These are phyloP conservation scores for Stagonosporopsis vannaccii DNA, from an alignment of 2,329 filamentous ascomycete species.

Conservation along the genomic window DNA sequence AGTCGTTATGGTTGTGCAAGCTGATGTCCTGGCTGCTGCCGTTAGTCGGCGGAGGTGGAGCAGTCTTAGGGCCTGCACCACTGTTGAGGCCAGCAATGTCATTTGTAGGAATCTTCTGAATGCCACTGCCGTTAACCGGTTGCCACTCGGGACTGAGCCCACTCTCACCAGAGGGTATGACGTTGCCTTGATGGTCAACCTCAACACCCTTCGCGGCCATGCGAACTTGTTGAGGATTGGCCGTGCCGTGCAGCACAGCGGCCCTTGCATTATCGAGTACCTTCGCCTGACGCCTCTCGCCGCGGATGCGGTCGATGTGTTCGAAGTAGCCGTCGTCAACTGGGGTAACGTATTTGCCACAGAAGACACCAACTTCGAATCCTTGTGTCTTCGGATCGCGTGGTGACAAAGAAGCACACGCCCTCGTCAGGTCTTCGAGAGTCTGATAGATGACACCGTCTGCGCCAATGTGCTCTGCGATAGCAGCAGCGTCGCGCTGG, in stretches of 20 bases:
- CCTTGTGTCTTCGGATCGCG: constrained; percentile 63
- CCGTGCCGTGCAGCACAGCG: constrained; percentile 69
- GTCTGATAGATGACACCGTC: constrained; percentile 80
- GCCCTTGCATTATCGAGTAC: constrained; percentile 69
- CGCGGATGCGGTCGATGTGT: constrained; percentile 75
- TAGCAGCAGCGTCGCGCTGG: constrained; percentile 66
- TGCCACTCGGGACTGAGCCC: constrained; percentile 34
- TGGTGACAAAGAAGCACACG: constrained; percentile 76
- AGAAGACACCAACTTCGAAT: constrained; percentile 94
- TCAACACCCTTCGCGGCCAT: constrained; percentile 69
- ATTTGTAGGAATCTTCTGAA: constrained; percentile 21
- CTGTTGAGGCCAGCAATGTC: constrained; percentile 27
- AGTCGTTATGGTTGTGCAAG: constrained; percentile 63
- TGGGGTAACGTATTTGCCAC: constrained; percentile 82
- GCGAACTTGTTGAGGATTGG: constrained; percentile 66
- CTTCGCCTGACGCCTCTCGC: constrained; percentile 73
- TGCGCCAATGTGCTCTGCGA: constrained; percentile 73
- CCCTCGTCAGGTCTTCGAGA: constrained; percentile 78
- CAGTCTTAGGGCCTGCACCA: constrained; percentile 35
- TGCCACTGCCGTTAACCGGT: constrained; percentile 29
- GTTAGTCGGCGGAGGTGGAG: constrained; percentile 26
- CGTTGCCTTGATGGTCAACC: constrained; percentile 63
- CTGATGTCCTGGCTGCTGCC: constrained; percentile 64
- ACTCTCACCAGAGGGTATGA: constrained; percentile 59
- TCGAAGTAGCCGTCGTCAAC: constrained; percentile 84